A percentile compares a stretch with the other conserved stretches of the same genome.
Conservation (phyloP, 2,329 filamentous ascomycete genomes). For the Trichophyton verrucosum region DNA sequence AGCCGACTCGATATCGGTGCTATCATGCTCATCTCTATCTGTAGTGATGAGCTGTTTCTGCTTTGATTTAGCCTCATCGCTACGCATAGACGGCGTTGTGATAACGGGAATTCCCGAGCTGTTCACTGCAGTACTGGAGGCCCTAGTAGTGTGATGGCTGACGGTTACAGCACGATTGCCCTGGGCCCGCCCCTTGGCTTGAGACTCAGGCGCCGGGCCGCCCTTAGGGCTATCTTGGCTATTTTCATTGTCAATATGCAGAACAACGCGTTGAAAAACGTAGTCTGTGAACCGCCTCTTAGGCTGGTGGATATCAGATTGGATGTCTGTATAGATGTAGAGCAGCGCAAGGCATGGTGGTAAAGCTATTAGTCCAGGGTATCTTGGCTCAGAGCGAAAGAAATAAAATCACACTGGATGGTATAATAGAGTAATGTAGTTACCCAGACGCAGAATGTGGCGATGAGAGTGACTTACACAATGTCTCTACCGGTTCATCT, state of each 20-base stretch:
- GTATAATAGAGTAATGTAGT: not conserved
- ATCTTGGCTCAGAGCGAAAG: not conserved
- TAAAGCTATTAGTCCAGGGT: not conserved
- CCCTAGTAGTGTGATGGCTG: not conserved
- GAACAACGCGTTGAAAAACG: constrained; percentile 33
- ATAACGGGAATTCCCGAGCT: not conserved
- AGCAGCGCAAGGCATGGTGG: not conserved
- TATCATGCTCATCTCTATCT: not conserved
- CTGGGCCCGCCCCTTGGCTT: not conserved
- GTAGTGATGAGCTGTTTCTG: constrained; percentile 14
- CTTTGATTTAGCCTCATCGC: constrained; percentile 29
- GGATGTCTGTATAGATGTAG: constrained; percentile 28
- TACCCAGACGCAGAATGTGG: not conserved
- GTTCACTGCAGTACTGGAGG: not conserved
- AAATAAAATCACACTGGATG: not conserved
- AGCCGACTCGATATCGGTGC: not conserved
- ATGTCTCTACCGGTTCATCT: constrained; percentile 44
- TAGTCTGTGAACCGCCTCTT: constrained; percentile 39
- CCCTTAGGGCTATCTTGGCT: not conserved
- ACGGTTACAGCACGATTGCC: not conserved
- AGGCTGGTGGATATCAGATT: constrained; percentile 32
- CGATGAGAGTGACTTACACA: constrained; percentile 34
- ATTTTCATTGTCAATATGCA: constrained; percentile 10
- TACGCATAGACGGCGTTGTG: constrained; percentile 22
- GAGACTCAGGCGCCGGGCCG: not conserved